Conservation (phyloP, 1,139 yeast species). For the Spathaspora sp. region DNA sequence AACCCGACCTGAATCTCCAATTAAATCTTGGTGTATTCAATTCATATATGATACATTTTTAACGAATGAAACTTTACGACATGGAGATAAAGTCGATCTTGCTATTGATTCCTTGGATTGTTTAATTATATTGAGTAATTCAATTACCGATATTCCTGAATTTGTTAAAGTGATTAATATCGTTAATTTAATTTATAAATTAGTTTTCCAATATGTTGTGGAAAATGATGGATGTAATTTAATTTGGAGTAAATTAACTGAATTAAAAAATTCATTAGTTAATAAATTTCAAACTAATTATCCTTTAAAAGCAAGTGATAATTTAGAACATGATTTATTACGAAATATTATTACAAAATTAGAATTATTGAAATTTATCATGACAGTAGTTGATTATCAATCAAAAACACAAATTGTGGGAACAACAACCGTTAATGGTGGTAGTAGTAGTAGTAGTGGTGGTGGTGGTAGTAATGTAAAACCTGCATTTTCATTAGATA, state of each 20-base stretch:
- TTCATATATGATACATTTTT: slow-evolving; percentile 47
- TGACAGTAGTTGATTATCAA: slow-evolving; percentile 70
- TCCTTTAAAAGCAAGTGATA: slow-evolving; percentile 48
- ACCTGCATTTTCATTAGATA: slow-evolving; percentile 50
- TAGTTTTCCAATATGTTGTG: slow-evolving; percentile 43
- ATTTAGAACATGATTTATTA: slow-evolving; percentile 47
- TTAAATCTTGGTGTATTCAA: slow-evolving; percentile 48
- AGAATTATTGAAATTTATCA: slow-evolving; percentile 70
- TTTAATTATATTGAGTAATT: slow-evolving; percentile 27
- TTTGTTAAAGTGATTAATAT: slow-evolving; percentile 36
- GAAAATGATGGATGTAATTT: slow-evolving; percentile 45
- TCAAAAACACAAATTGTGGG: slow-evolving; percentile 44
- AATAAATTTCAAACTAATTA: slow-evolving; percentile 36
- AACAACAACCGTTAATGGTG: slow-evolving; percentile 26
- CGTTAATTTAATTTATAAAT: slow-evolving; percentile 34
- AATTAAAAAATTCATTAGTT: slow-evolving; percentile 40
- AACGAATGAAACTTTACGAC: slow-evolving; percentile 24
- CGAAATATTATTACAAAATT: slow-evolving; percentile 59
- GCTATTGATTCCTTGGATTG: slow-evolving; percentile 42
- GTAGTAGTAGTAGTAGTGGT: slow-evolving; percentile 17
- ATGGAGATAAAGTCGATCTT: slow-evolving; percentile 39
- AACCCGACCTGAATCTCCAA: slow-evolving; percentile 29
- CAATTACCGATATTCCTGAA: slow-evolving; percentile 24
- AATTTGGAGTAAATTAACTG: slow-evolving; percentile 43
- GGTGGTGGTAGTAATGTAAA: slow-evolving; percentile 14